Evolutionary conservation across 306 rosid species (phyloP).

Genomic region (Vicia sativa): DNA sequence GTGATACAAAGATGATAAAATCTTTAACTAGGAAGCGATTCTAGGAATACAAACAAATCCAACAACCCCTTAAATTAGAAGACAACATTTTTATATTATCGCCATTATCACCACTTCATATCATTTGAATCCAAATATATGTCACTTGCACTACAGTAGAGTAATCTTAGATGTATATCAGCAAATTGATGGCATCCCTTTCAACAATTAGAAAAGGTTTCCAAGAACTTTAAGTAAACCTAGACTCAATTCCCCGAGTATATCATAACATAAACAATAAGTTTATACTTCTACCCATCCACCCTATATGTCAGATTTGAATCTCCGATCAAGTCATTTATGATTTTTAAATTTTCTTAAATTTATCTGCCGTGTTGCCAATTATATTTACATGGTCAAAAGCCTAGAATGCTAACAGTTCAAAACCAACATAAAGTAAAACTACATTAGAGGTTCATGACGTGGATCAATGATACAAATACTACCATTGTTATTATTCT

Average conservation of each 20-base stretch:
- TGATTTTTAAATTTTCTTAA: background rate
- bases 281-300: background rate
- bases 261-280: constrained; percentile 6
- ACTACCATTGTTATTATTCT: background rate
- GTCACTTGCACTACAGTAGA: constrained; percentile 36
- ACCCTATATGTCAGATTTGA: constrained; percentile 8
- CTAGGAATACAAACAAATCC: constrained; percentile 42
- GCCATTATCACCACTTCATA: constrained; percentile 39
- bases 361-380: background rate
- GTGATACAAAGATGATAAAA: constrained; percentile 41
- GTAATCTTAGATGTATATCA: constrained; percentile 17
- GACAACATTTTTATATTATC: constrained; percentile 32
- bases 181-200: constrained; percentile 22
- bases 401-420: background rate
- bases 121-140: constrained; percentile 34
- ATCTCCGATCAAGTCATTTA: background rate
- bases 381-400: background rate
- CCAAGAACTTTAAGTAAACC: constrained; percentile 10
- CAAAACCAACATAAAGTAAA: constrained; percentile 6
- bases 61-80: constrained; percentile 40
- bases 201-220: constrained; percentile 19
- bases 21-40: constrained; percentile 43
- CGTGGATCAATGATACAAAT: constrained; percentile 9
- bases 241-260: background rate
- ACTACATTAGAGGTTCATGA: background rate